Evolutionary conservation across 768 basidiomycete genomes (phyloP), one percentile per base, ranked within the genome.

Genomic region (Lactarius tabidus): DNA sequence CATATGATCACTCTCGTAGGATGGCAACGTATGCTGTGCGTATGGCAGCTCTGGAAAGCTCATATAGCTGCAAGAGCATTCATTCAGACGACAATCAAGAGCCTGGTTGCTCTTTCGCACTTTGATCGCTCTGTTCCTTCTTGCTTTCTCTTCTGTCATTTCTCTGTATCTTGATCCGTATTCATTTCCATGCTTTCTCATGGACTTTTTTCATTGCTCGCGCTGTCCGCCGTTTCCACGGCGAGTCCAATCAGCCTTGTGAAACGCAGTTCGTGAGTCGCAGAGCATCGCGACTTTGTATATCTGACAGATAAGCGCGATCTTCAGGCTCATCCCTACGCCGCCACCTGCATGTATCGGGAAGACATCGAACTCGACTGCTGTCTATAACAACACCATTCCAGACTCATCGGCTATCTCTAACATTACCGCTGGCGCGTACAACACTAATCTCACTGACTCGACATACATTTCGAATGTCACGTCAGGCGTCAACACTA

Each of bases 61-160:
- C 28, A 59, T 60, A 64, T 69, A 67, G 57, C 33, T 14, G 1
- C n/a, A 20, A 39, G 31, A 26, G 12, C 12, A 39, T 26, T 26
- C 39, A 39, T 20, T 57, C 57, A 65, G 39, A n/a, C n/a, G n/a
- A n/a, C 29, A 43, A 35, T 67, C 59, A 48, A 59, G 66, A 67
- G 66, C 66, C 66, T 67, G 66, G 63, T 65, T 45, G 66, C 66
- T 60, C 59, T 64, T 66, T 63, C 63, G 62, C 64, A 57, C 31
- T 38, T 28, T 56, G 61, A 55, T 61, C 52, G 14, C 12, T 12
- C 51, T 41, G 18, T 18, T 57, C 41, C 51, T 36, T 69, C 59
- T 64, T 59, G 60, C 45, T 67, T 63, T 54, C 39, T 56, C 33
- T 65, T 59, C 53, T 39, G 35, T 65, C 57, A 18, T 52, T 62